These are phyloP conservation scores for Solanum gandarillasii DNA, from an alignment of 257 asterid species.

Conservation along the genomic window DNA sequence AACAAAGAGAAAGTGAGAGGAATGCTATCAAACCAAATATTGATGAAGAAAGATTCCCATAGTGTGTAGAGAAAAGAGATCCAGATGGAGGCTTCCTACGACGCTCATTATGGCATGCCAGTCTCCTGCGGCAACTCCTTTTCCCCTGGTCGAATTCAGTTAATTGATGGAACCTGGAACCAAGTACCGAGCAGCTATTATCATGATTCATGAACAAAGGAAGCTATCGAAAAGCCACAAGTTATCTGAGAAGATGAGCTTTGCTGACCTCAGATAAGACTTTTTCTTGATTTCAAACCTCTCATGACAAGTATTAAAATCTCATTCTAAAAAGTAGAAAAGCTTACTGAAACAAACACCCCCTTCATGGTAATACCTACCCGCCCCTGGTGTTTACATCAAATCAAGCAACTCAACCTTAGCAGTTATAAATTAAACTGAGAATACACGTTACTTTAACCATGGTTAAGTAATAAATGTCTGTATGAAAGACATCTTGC, in stretches of 20 bases:
- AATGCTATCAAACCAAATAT: conserved; percentile 38
- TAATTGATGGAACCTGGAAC: conserved; percentile 73
- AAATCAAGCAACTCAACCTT: neutral
- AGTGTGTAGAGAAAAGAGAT: conserved; percentile 42
- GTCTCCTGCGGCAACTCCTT: conserved; percentile 89
- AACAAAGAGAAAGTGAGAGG: neutral
- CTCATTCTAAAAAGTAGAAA: neutral
- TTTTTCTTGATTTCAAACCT: neutral
- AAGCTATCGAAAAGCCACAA: neutral
- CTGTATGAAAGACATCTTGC: neutral
- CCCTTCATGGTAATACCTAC: neutral
- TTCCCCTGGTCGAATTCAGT: conserved; percentile 89
- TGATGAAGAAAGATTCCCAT: conserved; percentile 43
- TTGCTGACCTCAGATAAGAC: neutral
- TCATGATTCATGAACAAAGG: neutral
- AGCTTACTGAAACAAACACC: neutral
- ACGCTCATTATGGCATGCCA: conserved; percentile 93
- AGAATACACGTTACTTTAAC: neutral
- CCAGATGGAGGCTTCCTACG: conserved; percentile 75
- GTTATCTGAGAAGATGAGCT: neutral
- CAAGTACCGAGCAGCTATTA: neutral
- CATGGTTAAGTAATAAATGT: neutral
- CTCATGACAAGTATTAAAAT: neutral
- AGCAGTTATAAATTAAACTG: neutral
- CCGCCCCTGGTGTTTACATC: neutral